Percentiles rank a stretch among this genome's conserved stretches.
Conservation (phyloP, 2,329 filamentous ascomycete species). For the Ophiocordyceps sinensis region DNA sequence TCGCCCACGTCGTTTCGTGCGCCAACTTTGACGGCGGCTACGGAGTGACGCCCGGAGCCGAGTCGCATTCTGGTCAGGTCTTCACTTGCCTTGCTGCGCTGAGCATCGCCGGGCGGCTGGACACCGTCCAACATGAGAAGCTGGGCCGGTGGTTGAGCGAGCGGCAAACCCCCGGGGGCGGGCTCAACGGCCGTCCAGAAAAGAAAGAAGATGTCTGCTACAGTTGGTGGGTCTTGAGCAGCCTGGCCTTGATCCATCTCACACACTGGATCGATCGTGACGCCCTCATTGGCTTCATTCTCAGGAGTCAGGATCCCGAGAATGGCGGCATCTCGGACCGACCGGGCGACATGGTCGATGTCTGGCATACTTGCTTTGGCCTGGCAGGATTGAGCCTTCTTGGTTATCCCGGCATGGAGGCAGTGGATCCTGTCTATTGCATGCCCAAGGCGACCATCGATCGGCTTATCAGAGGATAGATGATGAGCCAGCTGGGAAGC, state of each 20-base stretch:
- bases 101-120: constrained; percentile 66
- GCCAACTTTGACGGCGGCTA: constrained; percentile 93
- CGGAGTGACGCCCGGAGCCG: constrained; percentile 75
- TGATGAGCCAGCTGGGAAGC: not conserved
- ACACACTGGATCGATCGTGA: constrained; percentile 87
- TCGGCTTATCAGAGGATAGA: constrained; percentile 32
- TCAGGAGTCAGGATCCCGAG: constrained; percentile 76
- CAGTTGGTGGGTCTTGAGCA: constrained; percentile 96
- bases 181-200: constrained; percentile 86
- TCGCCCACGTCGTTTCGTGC: constrained; percentile 66
- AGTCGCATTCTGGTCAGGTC: constrained; percentile 90
- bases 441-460: constrained; percentile 56
- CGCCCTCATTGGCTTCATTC: constrained; percentile 67
- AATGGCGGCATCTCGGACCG: constrained; percentile 77
- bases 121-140: constrained; percentile 69
- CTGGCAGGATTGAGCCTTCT: constrained; percentile 78
- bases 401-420: constrained; percentile 58
- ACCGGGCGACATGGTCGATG: constrained; percentile 89
- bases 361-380: constrained; percentile 89
- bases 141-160: constrained; percentile 87
- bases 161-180: constrained; percentile 73
- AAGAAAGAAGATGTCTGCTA: constrained; percentile 97
- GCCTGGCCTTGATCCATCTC: constrained; percentile 73
- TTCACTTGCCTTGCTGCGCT: constrained; percentile 87
- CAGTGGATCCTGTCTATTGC: constrained; percentile 80